These are phyloP conservation scores for Talaromyces pinophilus DNA, from an alignment of 2,329 filamentous ascomycete species.

Conservation along the genomic window DNA sequence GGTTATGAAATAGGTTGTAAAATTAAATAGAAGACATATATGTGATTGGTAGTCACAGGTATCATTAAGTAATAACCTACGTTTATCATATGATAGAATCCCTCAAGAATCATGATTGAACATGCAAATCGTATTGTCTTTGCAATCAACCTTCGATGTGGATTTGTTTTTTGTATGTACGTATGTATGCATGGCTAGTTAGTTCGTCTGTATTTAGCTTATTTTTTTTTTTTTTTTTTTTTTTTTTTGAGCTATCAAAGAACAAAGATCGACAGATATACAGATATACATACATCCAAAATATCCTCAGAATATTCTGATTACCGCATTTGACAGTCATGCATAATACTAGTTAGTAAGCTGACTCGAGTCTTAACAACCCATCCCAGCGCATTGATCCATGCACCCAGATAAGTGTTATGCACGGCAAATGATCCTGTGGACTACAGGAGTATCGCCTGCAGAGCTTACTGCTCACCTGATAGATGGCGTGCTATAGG, in stretches of 20 bases:
- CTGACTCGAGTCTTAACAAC: neutral
- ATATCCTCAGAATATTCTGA: neutral
- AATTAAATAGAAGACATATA: no score
- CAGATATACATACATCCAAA: neutral
- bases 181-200: neutral
- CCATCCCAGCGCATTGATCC: neutral
- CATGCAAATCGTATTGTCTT: neutral
- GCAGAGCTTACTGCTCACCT: neutral
- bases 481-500: neutral
- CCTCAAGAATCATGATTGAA: neutral
- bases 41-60: neutral
- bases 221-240: neutral
- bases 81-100: neutral
- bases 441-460: neutral
- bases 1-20: neutral
- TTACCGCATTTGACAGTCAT: neutral
- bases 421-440: slow-evolving; percentile 14
- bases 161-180: neutral
- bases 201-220: neutral
- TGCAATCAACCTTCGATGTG: neutral
- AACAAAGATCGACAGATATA: neutral
- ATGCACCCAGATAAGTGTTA: neutral
- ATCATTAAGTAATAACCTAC: neutral
- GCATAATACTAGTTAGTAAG: neutral
- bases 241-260: neutral